Evolutionary conservation across 1,284 basidiomycete species (phyloP), one percentile per base, ranked within the genome.

Genomic region (Rhodofomes roseus): DNA sequence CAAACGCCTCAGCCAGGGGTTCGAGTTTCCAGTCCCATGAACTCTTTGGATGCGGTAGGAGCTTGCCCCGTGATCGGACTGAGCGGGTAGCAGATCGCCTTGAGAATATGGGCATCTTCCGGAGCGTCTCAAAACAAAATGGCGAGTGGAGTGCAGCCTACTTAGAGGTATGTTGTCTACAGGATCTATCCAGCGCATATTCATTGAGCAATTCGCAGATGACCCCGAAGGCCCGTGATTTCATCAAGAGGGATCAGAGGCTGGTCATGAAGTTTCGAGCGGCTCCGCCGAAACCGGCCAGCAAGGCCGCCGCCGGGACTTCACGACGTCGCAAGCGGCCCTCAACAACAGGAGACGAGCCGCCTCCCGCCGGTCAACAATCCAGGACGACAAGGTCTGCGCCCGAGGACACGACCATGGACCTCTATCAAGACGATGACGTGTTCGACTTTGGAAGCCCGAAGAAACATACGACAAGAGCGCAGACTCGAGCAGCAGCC

Each of bases 71-170:
- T 11, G 79, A 82, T 36, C 76, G 86, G 27, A 63, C 82, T 22
- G 88, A 92, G 40, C 81, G 89, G 12, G 71, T 91, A 16, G 79
- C 93, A 64, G 80, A 87, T 62, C 78, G 77, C 27, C 77, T 93
- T 11, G 63, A 80, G 12, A 70, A 73, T 36, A 68, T 80, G 43
- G 76, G 82, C 1, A 75, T 74, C 27, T 70, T 82, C 40, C 66
- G 67, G 39, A 37, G 50, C 36, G 60, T 57, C 14, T 46, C 60
- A 29, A 57, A 1, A 62, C 63, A 54, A 73, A 74, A 18, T 75
- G 71, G 67, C 67, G 69, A 54, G 67, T 65, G 60, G 53, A 44
- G 34, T 22, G 48, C 70, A 40, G 63, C 73, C 0, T 80, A 81
- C 61, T 58, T 79, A 40, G 55, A 63, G 62, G 73, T 74, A 63